Evolutionary conservation across 352 stramenopile species (phyloP).

Genomic region (Globisporangium canariense): DNA sequence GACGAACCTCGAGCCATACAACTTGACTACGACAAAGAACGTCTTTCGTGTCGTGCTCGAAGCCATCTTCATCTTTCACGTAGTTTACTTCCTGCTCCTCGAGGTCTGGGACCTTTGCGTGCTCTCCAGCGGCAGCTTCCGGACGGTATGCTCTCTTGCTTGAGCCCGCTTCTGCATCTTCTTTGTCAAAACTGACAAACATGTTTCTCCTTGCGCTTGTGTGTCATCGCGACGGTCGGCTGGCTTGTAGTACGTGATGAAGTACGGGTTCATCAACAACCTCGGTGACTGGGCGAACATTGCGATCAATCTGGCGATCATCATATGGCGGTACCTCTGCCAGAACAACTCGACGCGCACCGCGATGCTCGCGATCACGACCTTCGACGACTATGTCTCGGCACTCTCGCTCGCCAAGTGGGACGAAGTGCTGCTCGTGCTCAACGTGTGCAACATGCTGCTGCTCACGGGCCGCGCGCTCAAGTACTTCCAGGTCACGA

Average conservation of each 20-base stretch:
- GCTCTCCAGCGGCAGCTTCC: conserved; percentile 45
- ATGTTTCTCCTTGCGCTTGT: neutral
- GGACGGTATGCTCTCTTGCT: conserved; percentile 26
- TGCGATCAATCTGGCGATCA: conserved; percentile 49
- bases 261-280: conserved; percentile 66
- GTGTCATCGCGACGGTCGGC: neutral
- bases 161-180: neutral
- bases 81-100: conserved; percentile 57
- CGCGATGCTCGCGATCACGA: conserved; percentile 41
- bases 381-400: conserved; percentile 56
- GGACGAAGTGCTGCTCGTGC: conserved; percentile 57
- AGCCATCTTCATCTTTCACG: conserved; percentile 39
- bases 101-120: conserved; percentile 68
- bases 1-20: conserved; percentile 65
- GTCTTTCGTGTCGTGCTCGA: conserved; percentile 42
- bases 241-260: conserved; percentile 43
- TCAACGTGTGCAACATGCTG: conserved; percentile 70
- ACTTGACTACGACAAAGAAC: conserved; percentile 48
- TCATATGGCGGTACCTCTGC: conserved; percentile 54
- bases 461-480: conserved; percentile 55
- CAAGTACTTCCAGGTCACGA: conserved; percentile 75
- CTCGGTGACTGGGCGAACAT: conserved; percentile 68
- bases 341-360: conserved; percentile 33
- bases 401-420: conserved; percentile 43
- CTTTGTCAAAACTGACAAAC: neutral